phyloP scores from a whole-genome alignment of 2,329 filamentous ascomycete species.

The Mollisiaceae sp. region DNA sequence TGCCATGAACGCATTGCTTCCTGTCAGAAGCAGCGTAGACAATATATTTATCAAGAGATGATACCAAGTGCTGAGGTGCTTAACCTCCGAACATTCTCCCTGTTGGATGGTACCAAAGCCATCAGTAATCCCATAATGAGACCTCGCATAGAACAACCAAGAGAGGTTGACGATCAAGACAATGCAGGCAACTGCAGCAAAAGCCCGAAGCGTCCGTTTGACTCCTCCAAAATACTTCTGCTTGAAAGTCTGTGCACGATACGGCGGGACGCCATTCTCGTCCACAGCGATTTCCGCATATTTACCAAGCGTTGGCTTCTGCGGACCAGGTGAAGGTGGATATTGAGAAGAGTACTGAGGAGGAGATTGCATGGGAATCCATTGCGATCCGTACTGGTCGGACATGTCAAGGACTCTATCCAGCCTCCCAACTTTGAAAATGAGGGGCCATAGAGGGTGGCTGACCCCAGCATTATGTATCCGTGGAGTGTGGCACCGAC shows the following conservation, averaged over 20 bases:
- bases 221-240: conserved; percentile 25
- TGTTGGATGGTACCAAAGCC: conserved; percentile 16
- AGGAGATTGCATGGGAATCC: conserved; percentile 18
- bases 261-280: background rate
- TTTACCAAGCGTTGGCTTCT: background rate
- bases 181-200: conserved; percentile 13
- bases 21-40: conserved; percentile 25
- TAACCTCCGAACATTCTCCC: conserved; percentile 14
- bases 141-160: conserved; percentile 17
- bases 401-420: conserved; percentile 7
- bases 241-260: conserved; percentile 16
- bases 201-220: conserved; percentile 20
- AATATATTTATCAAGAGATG: conserved; percentile 26
- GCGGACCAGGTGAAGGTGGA: background rate
- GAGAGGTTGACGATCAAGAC: conserved; percentile 18
- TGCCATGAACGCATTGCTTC: conserved; percentile 28
- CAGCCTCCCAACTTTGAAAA: background rate
- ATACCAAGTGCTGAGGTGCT: conserved; percentile 19
- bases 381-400: conserved; percentile 14
- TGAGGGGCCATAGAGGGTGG: background rate
- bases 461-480: background rate
- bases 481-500: background rate
- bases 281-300: conserved; percentile 11
- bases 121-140: conserved; percentile 21
- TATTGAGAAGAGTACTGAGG: background rate